Conservation (phyloP, 495 filamentous ascomycete genomes). For the Letharia columbiana region DNA sequence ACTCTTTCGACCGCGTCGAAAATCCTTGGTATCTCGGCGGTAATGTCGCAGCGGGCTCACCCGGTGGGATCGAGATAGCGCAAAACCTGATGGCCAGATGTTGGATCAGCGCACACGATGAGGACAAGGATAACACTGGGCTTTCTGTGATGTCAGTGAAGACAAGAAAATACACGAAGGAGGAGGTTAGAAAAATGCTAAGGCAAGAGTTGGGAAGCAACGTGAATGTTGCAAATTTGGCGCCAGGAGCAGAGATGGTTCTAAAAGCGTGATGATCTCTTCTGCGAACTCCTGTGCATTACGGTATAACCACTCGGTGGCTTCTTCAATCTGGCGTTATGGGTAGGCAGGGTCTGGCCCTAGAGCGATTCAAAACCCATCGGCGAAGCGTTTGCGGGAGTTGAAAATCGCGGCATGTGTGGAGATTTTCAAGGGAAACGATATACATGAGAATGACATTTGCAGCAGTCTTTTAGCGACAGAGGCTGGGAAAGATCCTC, state of each 20-base stretch:
- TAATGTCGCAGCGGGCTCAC: slow-evolving; percentile 48
- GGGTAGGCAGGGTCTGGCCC: not conserved
- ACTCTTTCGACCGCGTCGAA: slow-evolving; percentile 50
- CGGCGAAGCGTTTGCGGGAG: not conserved
- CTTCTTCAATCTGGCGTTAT: not conserved
- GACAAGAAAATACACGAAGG: slow-evolving; percentile 62
- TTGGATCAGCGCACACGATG: slow-evolving; percentile 62
- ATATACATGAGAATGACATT: slow-evolving; percentile 5
- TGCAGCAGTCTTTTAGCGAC: not conserved
- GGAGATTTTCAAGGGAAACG: slow-evolving; percentile 3
- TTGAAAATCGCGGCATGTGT: not conserved
- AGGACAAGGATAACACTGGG: slow-evolving; percentile 50
- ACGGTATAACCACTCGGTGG: not conserved
- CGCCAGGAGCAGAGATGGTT: slow-evolving; percentile 21
- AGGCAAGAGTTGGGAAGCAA: slow-evolving; percentile 17
- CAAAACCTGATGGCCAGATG: slow-evolving; percentile 41
- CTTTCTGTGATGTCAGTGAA: slow-evolving; percentile 41
- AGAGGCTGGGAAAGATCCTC: not conserved
- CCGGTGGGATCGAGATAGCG: slow-evolving; percentile 50
- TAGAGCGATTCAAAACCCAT: not conserved
- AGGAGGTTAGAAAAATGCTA: slow-evolving; percentile 54
- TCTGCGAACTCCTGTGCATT: not conserved
- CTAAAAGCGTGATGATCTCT: slow-evolving; percentile 14
- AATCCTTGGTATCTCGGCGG: slow-evolving; percentile 62
- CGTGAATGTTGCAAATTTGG: slow-evolving; percentile 15